These are phyloP conservation scores for Kazachstania sp. DNA, from an alignment of 1,139 yeast species.

Conservation along the genomic window DNA sequence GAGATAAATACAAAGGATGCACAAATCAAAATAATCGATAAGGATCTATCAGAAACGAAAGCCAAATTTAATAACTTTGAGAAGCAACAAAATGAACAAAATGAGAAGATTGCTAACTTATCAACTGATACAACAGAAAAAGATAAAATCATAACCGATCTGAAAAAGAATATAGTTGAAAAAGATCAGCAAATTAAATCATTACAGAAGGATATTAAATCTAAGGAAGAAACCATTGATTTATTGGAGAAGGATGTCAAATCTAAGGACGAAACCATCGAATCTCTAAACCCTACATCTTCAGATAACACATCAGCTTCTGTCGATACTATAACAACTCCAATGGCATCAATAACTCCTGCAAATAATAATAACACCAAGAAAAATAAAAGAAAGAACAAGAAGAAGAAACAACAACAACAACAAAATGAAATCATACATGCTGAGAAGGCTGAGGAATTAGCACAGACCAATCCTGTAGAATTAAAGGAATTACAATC, in stretches of 20 bases:
- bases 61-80: background rate
- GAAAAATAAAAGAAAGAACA: conserved; percentile 13
- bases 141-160: background rate
- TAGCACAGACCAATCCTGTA: background rate
- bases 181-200: background rate
- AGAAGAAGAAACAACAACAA: conserved; percentile 2
- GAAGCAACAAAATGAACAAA: background rate
- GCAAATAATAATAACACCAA: conserved; percentile 5
- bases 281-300: background rate
- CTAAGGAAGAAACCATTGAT: background rate
- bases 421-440: background rate
- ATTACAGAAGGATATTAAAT: background rate
- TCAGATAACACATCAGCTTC: background rate
- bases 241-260: background rate
- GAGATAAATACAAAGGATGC: background rate
- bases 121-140: conserved; percentile 5
- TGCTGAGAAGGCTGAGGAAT: background rate
- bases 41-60: background rate
- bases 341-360: background rate
- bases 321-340: background rate
- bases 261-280: background rate
- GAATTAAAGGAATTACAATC: background rate
- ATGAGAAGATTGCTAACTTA: background rate
- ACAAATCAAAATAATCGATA: background rate
- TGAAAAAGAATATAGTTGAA: background rate